Conservation (phyloP, 768 basidiomycete genomes). For the Tulasnella sp. region DNA sequence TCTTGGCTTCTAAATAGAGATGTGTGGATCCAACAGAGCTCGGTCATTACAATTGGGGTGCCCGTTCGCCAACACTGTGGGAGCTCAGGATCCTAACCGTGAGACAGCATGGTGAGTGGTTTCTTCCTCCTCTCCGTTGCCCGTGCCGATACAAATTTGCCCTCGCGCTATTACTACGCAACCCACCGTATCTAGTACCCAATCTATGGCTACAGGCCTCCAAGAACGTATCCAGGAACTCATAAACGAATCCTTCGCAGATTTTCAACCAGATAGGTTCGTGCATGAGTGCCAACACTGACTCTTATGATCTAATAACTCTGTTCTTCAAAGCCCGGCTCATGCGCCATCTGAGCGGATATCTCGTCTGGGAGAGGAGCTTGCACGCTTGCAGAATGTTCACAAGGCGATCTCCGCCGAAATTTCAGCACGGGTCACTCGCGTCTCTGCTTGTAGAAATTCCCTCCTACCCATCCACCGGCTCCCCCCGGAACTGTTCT, state of each 20-base stretch:
- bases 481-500: neutral
- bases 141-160: too few relatives aligned
- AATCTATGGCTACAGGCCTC: neutral
- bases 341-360: neutral
- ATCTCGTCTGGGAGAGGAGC: neutral
- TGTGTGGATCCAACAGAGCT: too few relatives aligned
- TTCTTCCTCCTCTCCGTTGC: too few relatives aligned
- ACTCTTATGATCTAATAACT: neutral
- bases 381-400: neutral
- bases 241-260: neutral
- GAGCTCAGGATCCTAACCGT: too few relatives aligned
- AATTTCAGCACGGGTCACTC: neutral
- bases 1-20: too few relatives aligned
- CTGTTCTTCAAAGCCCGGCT: neutral
- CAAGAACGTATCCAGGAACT: neutral
- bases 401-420: neutral
- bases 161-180: too few relatives aligned
- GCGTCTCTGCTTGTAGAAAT: neutral
- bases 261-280: neutral
- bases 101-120: too few relatives aligned
- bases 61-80: too few relatives aligned
- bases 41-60: too few relatives aligned
- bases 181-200: too few relatives aligned
- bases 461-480: neutral
- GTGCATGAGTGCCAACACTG: neutral